phyloP scores from a whole-genome alignment of 2,329 filamentous ascomycete species.

The Elsinoe arachidis region DNA sequence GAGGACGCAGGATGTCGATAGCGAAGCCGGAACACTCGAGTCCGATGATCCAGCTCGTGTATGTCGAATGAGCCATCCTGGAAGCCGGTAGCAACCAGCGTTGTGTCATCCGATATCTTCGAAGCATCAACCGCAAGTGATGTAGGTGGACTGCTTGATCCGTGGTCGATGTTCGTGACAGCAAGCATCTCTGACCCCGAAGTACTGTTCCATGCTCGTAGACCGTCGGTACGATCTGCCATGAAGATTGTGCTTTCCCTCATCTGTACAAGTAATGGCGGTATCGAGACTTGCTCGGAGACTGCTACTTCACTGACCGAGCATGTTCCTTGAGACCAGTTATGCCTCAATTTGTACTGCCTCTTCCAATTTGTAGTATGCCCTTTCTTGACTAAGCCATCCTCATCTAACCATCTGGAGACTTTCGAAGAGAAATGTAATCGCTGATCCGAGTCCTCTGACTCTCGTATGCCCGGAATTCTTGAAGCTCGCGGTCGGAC shows the following conservation, averaged over 20 bases:
- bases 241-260: conserved; percentile 70
- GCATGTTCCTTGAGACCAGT: conserved; percentile 80
- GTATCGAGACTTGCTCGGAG: conserved; percentile 41
- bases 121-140: conserved; percentile 55
- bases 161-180: conserved; percentile 23
- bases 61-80: conserved; percentile 61
- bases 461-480: conserved; percentile 56
- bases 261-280: conserved; percentile 65
- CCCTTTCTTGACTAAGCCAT: conserved; percentile 45
- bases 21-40: conserved; percentile 37
- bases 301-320: conserved; percentile 69
- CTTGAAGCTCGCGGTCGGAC: conserved; percentile 71
- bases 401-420: conserved; percentile 55
- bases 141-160: conserved; percentile 39
- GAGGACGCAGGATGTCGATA: conserved; percentile 55
- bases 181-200: conserved; percentile 50
- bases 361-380: conserved; percentile 68
- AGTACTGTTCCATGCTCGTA: conserved; percentile 66
- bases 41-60: conserved; percentile 50
- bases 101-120: conserved; percentile 18
- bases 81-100: conserved; percentile 57
- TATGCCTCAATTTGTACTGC: conserved; percentile 80
- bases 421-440: conserved; percentile 46
- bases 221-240: conserved; percentile 57
- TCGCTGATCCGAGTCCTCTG: conserved; percentile 26